These are phyloP conservation scores for Claviceps citrina DNA, from an alignment of 2,329 filamentous ascomycete species.

Conservation along the genomic window DNA sequence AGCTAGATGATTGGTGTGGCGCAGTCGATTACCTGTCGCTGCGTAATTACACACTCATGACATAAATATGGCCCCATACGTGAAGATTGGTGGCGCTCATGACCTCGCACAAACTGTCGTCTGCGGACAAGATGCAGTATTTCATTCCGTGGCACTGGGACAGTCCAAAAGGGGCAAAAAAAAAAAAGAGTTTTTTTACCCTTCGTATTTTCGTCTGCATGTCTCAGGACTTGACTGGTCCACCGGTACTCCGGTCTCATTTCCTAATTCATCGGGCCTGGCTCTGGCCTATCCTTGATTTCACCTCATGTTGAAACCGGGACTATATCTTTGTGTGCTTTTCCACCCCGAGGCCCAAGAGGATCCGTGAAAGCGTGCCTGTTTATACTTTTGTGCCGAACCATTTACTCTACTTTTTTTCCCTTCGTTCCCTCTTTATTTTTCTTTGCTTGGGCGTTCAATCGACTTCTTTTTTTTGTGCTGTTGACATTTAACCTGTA, in stretches of 20 bases:
- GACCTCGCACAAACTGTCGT: not conserved
- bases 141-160: not conserved
- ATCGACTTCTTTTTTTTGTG: no score
- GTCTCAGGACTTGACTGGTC: no score
- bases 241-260: no score
- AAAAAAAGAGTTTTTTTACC: not conserved
- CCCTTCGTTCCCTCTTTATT: not conserved
- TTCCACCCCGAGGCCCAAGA: no score
- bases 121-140: no score
- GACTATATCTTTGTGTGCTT: not conserved
- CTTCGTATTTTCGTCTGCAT: not conserved
- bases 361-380: not conserved
- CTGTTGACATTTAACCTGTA: no score
- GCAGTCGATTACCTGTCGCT: no score
- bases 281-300: no score
- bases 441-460: not conserved
- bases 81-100: not conserved
- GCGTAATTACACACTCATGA: not conserved
- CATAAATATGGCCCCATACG: not conserved
- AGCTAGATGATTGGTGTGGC: no score
- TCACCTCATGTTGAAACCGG: not conserved
- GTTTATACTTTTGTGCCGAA: not conserved
- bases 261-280: no score
- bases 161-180: not conserved
- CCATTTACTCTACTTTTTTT: not conserved